A percentile compares a stretch with the other conserved stretches of the same genome.
Conservation (phyloP, 2,329 filamentous ascomycete species). For the Xylaria sp. region DNA sequence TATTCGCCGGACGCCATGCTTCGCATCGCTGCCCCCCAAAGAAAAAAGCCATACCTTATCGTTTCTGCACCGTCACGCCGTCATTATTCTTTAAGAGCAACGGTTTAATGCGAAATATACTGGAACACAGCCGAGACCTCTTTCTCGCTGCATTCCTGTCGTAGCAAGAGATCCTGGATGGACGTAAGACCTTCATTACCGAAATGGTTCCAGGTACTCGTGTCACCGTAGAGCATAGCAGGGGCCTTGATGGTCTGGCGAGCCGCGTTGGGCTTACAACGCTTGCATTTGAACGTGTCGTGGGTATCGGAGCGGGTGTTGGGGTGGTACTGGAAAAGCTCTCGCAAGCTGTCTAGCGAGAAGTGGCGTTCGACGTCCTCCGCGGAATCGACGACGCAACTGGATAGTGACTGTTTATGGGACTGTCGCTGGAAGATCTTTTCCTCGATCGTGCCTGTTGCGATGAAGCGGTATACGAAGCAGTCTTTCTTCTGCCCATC, state of each 20-base stretch:
- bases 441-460: slow-evolving; percentile 95
- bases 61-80: no score
- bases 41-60: no score
- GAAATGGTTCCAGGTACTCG: slow-evolving; percentile 99
- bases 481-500: slow-evolving; percentile 99
- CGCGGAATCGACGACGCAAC: slow-evolving; percentile 90
- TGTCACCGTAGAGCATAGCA: slow-evolving; percentile 95
- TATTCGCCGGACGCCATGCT: no score
- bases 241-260: slow-evolving; percentile 81
- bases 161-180: slow-evolving; percentile 86
- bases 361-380: slow-evolving; percentile 98
- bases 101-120: slow-evolving; percentile 77
- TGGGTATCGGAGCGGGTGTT: slow-evolving; percentile 89
- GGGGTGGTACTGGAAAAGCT: slow-evolving; percentile 87
- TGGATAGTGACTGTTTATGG: slow-evolving; percentile 95
- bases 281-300: slow-evolving; percentile 97
- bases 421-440: slow-evolving; percentile 99
- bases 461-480: slow-evolving; percentile 99
- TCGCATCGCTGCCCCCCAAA: no score
- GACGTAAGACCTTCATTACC: slow-evolving; percentile 70
- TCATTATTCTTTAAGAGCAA: not conserved
- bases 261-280: slow-evolving; percentile 78
- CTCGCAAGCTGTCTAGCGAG: slow-evolving; percentile 80
- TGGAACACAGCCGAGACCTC: slow-evolving; percentile 95
- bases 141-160: slow-evolving; percentile 73